Base-by-base conservation (phyloP, 2,329 filamentous ascomycete species). In the Diplodia corticola region DNA sequence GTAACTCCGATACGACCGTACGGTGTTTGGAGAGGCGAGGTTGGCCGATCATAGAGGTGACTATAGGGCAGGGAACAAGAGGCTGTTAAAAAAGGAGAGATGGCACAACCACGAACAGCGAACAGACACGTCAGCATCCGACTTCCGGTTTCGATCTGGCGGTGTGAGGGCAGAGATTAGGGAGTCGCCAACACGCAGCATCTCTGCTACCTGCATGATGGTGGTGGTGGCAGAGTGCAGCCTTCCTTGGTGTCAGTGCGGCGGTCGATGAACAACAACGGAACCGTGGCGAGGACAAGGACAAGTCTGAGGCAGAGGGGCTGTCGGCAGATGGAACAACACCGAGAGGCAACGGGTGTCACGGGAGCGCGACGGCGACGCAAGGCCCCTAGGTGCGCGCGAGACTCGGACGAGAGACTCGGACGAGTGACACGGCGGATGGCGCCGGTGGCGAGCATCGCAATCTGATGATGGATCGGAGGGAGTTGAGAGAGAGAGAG, bases 401-500 rank as follows among this genome's bases (percentile, higher is more conserved):
- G 5, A 28, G n/a, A 28, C 20, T 35, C n/a, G n/a, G n/a, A n/a
- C n/a, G n/a, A n/a, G n/a, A n/a, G n/a, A n/a, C n/a, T 12, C 40
- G 24, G 1, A 17, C 24, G 7, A 30, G 30, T 33, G n/a, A 35
- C 13, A 28, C 24, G 17, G 50, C 50, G 7, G n/a, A 33, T 22
- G 17, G 17, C 26, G 26, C 26, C 12, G 17, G 40, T 61, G 57
- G 57, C 57, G 57, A 49, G 57, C 57, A 61, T 33, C 40, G 57
- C 57, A 49, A 61, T 61, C 57, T 61, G 57, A n/a, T 35, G 57
- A 61, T 61, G 26, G 55, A 20, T 30, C 55, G 55, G 10, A 30
- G 6, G 22, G 57, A 61, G 57, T 61, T 44, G 57, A 61, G 35
- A 3, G 20, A 2, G 30, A 10, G 30, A 2, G 30, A 10, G 30